Evolutionary conservation across 164 flowering plant genomes (phyloP).

Genomic region (Taxillus chinensis): DNA sequence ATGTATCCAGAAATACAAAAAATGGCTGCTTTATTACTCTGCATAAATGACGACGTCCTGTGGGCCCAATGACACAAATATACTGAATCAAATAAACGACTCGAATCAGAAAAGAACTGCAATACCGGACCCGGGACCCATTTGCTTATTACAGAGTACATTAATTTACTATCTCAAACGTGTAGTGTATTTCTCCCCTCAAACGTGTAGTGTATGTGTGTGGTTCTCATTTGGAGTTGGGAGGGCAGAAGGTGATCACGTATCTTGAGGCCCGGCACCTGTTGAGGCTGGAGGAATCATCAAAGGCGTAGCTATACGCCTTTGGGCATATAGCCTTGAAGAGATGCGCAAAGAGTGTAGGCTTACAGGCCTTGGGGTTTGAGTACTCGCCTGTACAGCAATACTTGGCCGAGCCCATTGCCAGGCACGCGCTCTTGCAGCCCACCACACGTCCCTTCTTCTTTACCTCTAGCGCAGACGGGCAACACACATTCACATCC

Average conservation of each 20-base stretch:
- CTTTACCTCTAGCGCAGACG: conserved; percentile 51
- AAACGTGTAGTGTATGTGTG: too few relatives aligned
- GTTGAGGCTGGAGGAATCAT: conserved; percentile 75
- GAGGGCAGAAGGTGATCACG: conserved; percentile 88
- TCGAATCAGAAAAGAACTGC: too few relatives aligned
- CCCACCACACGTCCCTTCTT: conserved; percentile 54
- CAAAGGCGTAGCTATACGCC: conserved; percentile 85
- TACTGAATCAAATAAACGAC: too few relatives aligned
- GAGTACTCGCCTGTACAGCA: conserved; percentile 81
- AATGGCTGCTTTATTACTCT: too few relatives aligned
- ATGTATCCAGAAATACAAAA: too few relatives aligned
- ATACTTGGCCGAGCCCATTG: conserved; percentile 47
- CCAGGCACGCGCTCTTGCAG: conserved; percentile 80
- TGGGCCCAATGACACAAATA: too few relatives aligned
- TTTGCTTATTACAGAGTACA: too few relatives aligned
- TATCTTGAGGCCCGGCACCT: conserved; percentile 80
- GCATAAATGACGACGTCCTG: too few relatives aligned
- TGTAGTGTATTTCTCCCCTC: too few relatives aligned
- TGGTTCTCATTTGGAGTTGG: conserved; percentile 10
- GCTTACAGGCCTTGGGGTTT: conserved; percentile 50
- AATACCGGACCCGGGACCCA: too few relatives aligned
- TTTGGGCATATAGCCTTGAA: conserved; percentile 82
- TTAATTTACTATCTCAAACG: too few relatives aligned
- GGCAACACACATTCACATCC: conserved; percentile 64
- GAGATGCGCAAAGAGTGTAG: conserved; percentile 50